phyloP scores from a whole-genome alignment of 495 filamentous ascomycete genomes.

The Aspergillus sclerotioniger region DNA sequence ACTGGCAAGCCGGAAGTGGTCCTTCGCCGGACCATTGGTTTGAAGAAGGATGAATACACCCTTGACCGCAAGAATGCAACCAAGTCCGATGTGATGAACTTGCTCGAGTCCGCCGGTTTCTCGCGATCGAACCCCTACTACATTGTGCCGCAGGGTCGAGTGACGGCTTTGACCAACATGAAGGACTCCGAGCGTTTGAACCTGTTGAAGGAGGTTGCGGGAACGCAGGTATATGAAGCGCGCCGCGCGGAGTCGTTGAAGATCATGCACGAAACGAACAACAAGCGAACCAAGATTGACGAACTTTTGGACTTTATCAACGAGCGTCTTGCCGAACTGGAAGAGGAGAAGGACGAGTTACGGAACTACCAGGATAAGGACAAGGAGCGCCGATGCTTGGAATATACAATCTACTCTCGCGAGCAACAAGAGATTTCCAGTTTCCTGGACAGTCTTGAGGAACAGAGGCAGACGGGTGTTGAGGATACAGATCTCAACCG shows the following conservation, averaged over 20 bases:
- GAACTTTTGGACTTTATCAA: constrained; percentile 88
- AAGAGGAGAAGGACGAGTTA: constrained; percentile 96
- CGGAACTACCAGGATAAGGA: constrained; percentile 92
- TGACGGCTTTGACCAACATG: constrained; percentile 97
- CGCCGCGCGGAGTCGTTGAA: constrained; percentile 85
- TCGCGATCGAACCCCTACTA: constrained; percentile 98
- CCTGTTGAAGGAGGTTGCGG: constrained; percentile 93
- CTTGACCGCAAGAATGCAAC: constrained; percentile 94
- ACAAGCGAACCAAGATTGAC: constrained; percentile 91
- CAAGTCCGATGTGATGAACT: constrained; percentile 90
- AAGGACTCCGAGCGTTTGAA: constrained; percentile 87
- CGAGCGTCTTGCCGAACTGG: constrained; percentile 81
- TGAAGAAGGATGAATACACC: constrained; percentile 98
- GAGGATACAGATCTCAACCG: constrained; percentile 81
- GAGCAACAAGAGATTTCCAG: constrained; percentile 77
- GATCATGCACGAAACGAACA: constrained; percentile 96
- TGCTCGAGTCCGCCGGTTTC: constrained; percentile 94
- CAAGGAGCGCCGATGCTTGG: constrained; percentile 83
- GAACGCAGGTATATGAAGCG: constrained; percentile 94
- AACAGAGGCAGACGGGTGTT: constrained; percentile 72
- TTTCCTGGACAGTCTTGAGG: constrained; percentile 80
- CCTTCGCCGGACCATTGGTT: constrained; percentile 87
- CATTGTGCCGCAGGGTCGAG: constrained; percentile 95
- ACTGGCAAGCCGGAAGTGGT: constrained; percentile 89
- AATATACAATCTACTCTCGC: constrained; percentile 90